Percentiles rank a stretch among this genome's conserved stretches.
Evolutionary conservation across 2,329 filamentous ascomycete genomes (phyloP).

Genomic region (Chrysosporium keratinophilum): DNA sequence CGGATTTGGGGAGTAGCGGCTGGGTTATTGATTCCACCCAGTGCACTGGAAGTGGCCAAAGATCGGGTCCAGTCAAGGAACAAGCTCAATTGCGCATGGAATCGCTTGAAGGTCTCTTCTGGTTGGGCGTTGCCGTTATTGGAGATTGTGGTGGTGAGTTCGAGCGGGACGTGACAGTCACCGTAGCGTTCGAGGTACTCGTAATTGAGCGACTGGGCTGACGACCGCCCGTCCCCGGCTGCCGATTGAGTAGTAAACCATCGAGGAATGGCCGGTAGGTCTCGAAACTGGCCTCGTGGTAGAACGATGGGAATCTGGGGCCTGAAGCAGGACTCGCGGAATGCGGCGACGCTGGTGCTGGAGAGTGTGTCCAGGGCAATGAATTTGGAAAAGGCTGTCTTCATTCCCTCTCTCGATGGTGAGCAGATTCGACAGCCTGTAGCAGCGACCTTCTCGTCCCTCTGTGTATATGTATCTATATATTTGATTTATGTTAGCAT

Average conservation of each 20-base stretch:
- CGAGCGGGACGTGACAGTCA: constrained; percentile 47
- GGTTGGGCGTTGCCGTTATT: neutral
- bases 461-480: too few species aligned
- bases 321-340: constrained; percentile 45
- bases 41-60: constrained; percentile 17
- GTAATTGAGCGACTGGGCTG: constrained; percentile 27
- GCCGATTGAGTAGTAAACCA: constrained; percentile 48
- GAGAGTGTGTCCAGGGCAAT: constrained; percentile 24
- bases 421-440: neutral
- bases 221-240: constrained; percentile 18
- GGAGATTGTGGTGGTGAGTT: constrained; percentile 37
- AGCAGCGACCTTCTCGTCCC: too few species aligned
- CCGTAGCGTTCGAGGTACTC: constrained; percentile 39
- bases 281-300: constrained; percentile 33
- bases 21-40: constrained; percentile 14
- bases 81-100: constrained; percentile 47
- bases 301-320: constrained; percentile 46
- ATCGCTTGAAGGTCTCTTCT: constrained; percentile 34
- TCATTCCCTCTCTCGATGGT: constrained; percentile 10
- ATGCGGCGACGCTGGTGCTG: constrained; percentile 35
- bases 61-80: constrained; percentile 47
- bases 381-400: constrained; percentile 6
- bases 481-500: neutral
- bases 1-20: constrained; percentile 19
- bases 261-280: constrained; percentile 45